A percentile compares a stretch with the other conserved stretches of the same genome.
phyloP scores from a whole-genome alignment of 257 asterid genomes.

The Rubia yunnanensis region DNA sequence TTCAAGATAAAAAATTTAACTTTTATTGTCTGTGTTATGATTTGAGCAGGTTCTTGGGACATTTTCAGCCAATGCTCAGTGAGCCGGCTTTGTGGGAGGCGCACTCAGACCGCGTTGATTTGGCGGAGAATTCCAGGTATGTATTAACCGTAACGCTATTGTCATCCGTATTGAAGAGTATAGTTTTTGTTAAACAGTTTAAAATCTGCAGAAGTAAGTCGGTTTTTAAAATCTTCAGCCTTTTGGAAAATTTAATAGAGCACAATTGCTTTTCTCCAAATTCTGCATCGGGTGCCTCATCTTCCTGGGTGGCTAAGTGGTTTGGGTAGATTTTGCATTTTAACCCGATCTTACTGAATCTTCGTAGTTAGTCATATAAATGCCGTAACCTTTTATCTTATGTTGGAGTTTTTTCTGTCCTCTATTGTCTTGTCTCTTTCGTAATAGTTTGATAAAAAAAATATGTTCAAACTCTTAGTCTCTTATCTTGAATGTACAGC shows the following conservation, averaged over 20 bases:
- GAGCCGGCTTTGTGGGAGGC: conserved; percentile 88
- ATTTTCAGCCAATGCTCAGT: conserved; percentile 82
- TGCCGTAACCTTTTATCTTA: no score
- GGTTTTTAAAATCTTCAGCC: not conserved
- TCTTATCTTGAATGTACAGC: conserved; percentile 34
- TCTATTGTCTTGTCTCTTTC: no score
- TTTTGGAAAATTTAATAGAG: conserved; percentile 4
- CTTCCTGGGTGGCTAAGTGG: not conserved
- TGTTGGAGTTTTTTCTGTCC: no score
- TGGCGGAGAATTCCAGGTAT: conserved; percentile 55
- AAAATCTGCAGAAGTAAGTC: not conserved
- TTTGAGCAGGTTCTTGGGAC: conserved; percentile 77
- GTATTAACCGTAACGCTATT: not conserved
- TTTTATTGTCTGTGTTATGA: not conserved
- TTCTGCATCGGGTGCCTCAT: not conserved
- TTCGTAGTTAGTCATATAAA: no score
- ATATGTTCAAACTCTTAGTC: not conserved
- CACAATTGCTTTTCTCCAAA: not conserved
- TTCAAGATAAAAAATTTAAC: not conserved
- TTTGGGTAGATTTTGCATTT: not conserved
- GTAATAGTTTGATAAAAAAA: not conserved
- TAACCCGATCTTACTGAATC: not conserved
- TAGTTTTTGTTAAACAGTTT: not conserved
- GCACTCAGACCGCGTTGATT: conserved; percentile 76
- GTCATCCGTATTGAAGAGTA: not conserved